Evolutionary conservation across 306 rosid genomes (phyloP).

Genomic region (Elaeagnus macrophylla): DNA sequence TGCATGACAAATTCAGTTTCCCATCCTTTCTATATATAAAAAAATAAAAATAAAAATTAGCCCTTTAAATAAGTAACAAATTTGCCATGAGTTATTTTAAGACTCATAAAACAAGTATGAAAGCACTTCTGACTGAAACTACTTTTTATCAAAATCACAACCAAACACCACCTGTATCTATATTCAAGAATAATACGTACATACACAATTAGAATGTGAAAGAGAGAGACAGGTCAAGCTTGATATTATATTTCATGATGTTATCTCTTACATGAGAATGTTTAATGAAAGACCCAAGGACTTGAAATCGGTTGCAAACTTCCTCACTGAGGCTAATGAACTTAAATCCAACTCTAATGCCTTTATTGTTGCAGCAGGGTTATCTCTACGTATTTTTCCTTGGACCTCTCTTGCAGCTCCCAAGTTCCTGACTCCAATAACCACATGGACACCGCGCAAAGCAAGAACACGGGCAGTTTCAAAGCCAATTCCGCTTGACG

Average conservation of each 20-base stretch:
- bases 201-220: too few species aligned
- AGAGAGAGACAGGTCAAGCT: not conserved
- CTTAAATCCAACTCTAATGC: constrained; percentile 63
- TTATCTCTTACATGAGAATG: constrained; percentile 58
- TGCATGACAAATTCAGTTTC: not conserved
- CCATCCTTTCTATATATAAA: not conserved
- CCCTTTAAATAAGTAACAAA: not conserved
- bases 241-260: too few species aligned
- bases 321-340: constrained; percentile 52
- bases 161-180: too few species aligned
- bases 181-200: too few species aligned
- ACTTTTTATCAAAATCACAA: too few species aligned
- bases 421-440: constrained; percentile 61
- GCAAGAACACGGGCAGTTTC: constrained; percentile 76
- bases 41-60: too few species aligned
- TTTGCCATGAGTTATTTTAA: not conserved
- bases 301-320: constrained; percentile 47
- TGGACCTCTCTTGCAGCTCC: constrained; percentile 35
- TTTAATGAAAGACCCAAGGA: constrained; percentile 59
- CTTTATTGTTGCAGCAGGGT: constrained; percentile 53
- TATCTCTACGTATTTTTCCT: constrained; percentile 45
- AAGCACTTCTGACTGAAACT: too few species aligned
- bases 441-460: constrained; percentile 62
- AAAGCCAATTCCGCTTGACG: constrained; percentile 69
- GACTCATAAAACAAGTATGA: not conserved